Conservation (phyloP, 768 basidiomycete genomes). For the Roridomyces roridus region DNA sequence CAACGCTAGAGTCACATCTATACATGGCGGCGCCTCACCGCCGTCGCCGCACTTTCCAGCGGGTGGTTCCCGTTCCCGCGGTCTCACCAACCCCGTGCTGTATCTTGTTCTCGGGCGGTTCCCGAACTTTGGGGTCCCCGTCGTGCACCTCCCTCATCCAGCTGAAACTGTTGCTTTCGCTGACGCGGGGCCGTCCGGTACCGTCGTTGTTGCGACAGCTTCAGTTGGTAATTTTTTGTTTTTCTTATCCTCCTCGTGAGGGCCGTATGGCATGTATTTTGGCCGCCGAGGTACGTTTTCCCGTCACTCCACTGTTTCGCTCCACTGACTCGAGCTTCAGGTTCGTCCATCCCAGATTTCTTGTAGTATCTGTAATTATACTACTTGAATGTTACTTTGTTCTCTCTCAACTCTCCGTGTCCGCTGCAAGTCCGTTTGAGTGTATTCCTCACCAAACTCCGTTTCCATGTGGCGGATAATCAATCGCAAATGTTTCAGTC, state of each 20-base stretch:
- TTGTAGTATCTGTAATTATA: too few relatives aligned
- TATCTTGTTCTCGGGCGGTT: constrained; percentile 9
- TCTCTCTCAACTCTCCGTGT: too few relatives aligned
- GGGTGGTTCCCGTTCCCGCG: constrained; percentile 17
- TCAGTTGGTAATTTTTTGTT: constrained; percentile 12
- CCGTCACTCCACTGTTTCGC: too few relatives aligned
- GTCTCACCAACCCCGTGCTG: constrained; percentile 14
- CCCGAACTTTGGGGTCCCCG: not conserved
- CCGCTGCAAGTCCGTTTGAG: too few relatives aligned
- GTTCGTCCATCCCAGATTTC: too few relatives aligned
- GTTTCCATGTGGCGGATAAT: too few relatives aligned
- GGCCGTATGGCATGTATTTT: not conserved
- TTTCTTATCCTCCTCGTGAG: constrained; percentile 12
- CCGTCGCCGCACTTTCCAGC: not conserved
- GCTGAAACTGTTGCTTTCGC: not conserved
- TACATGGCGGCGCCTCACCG: constrained; percentile 14
- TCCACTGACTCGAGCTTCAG: too few relatives aligned
- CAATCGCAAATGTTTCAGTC: too few relatives aligned
- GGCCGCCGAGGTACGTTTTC: not conserved
- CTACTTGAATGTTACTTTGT: too few relatives aligned
- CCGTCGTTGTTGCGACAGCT: not conserved
- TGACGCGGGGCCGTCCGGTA: not conserved
- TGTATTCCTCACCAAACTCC: too few relatives aligned
- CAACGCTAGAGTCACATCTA: too few relatives aligned
- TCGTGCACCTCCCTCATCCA: not conserved